A percentile compares a stretch with the other conserved stretches of the same genome.
phyloP scores from a whole-genome alignment of 1,284 basidiomycete species.

The Farysia itapuensis region DNA sequence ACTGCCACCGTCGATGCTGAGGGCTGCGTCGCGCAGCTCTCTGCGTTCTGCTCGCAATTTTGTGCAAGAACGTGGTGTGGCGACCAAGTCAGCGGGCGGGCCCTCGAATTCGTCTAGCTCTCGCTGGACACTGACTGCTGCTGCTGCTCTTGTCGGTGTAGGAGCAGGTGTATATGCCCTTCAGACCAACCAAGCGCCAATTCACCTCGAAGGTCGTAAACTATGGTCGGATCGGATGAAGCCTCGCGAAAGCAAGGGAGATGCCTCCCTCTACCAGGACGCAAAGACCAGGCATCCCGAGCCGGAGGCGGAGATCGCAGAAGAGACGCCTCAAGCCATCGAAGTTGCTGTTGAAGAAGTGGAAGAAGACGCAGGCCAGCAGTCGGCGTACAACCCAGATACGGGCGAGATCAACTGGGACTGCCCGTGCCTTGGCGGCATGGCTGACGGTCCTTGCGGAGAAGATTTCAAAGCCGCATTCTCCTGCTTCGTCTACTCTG shows the following conservation, averaged over 20 bases:
- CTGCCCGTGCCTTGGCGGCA: slow-evolving; percentile 82
- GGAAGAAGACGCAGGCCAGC: slow-evolving; percentile 32
- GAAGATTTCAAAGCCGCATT: slow-evolving; percentile 92
- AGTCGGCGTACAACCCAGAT: slow-evolving; percentile 75
- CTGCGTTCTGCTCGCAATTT: neutral
- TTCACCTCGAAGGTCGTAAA: slow-evolving; percentile 18
- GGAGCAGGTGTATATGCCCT: slow-evolving; percentile 14
- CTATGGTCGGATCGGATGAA: slow-evolving; percentile 26
- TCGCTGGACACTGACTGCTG: neutral
- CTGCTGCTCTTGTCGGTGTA: slow-evolving; percentile 5
- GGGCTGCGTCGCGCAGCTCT: neutral
- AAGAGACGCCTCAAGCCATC: slow-evolving; percentile 31
- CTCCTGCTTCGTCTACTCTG: slow-evolving; percentile 93
- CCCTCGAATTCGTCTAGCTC: neutral
- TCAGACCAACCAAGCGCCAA: slow-evolving; percentile 5
- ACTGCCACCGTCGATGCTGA: neutral
- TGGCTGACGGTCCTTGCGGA: slow-evolving; percentile 96
- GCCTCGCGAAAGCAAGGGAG: slow-evolving; percentile 21
- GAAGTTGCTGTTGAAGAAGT: slow-evolving; percentile 38
- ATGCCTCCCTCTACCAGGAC: slow-evolving; percentile 21
- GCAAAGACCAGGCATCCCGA: slow-evolving; percentile 13
- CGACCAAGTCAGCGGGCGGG: neutral
- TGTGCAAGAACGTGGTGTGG: neutral
- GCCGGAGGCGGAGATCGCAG: slow-evolving; percentile 10
- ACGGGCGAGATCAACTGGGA: slow-evolving; percentile 69